Evolutionary conservation across 768 basidiomycete genomes (phyloP), one percentile per base, ranked within the genome.

Genomic region (Coprinopsis marcescibilis): DNA sequence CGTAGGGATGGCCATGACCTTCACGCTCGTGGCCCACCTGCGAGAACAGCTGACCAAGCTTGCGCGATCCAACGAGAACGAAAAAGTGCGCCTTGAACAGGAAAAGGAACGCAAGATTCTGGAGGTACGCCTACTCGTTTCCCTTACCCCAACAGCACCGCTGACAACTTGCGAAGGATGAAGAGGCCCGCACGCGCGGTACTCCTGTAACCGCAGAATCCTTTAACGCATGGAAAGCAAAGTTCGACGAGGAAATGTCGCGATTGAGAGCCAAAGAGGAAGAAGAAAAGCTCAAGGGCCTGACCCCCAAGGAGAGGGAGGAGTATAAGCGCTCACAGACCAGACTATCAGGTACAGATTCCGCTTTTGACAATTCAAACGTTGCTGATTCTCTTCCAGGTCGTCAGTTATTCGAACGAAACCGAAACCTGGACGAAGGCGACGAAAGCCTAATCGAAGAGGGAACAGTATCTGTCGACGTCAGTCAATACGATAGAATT

Each of bases 1-100:
- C 62, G 58, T 90, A 17, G 91, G 91, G 34, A 94, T 94, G 85
- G 93, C 96, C 2, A 97, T 98, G 93, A 94, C 93, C 14, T 99
- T 96, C 60, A 92, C 95, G 0, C 72, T 99, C 14, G 83, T 92
- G 10, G 85, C 88, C 0, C 83, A 87, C 56, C 75, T 96, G 36
- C 75, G 87, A 53, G 93, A 97, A 64, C 72, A 79, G 41, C 68
- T 97, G 13, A 77, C 82, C 3, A 57, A 60, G 14, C 66, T 94
- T 20, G 77, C 91, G 27, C 75, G 75, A 30, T 57, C 67, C 52
- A 70, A 73, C 45, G 70, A 72, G 52, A 81, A 78, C 57, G 89
- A 82, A 45, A 73, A 61, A 46, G 43, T 72, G 45, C 70, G 72
- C 53, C 81, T 78, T 57, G 89, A 82, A 44, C 73, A 61, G 45